Conservation (phyloP, 2,329 filamentous ascomycete species). For the Zarea fungicola region DNA sequence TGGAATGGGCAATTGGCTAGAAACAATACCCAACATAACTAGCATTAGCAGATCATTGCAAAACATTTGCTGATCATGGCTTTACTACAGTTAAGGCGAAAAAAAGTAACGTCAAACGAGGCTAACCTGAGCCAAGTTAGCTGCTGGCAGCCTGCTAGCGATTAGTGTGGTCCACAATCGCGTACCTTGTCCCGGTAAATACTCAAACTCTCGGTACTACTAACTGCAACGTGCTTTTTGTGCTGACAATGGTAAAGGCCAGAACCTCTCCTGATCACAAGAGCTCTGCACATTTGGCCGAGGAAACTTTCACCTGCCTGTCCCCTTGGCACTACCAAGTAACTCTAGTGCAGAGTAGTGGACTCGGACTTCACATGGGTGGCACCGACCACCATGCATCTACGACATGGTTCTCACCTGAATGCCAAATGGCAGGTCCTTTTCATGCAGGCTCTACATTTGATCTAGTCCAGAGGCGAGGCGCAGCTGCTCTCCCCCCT, state of each 20-base stretch:
- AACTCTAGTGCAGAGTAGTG: slow-evolving; percentile 6
- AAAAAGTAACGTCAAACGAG: too few species aligned
- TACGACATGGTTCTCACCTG: slow-evolving; percentile 1
- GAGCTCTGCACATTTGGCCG: neutral
- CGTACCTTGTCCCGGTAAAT: neutral
- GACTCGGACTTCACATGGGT: slow-evolving; percentile 14
- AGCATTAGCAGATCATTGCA: too few species aligned
- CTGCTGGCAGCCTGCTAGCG: too few species aligned
- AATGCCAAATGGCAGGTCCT: neutral
- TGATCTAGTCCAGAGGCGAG: slow-evolving; percentile 1
- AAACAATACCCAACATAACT: too few species aligned
- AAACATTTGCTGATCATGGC: too few species aligned
- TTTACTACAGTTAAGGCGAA: too few species aligned
- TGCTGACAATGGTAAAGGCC: neutral
- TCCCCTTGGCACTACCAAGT: slow-evolving; percentile 10
- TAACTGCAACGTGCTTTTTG: neutral
- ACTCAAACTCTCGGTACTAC: neutral
- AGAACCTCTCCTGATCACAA: neutral
- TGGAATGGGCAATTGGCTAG: too few species aligned
- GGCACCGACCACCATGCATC: slow-evolving; percentile 15
- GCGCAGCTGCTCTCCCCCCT: slow-evolving; percentile 12
- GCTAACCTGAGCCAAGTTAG: too few species aligned
- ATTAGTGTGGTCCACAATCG: neutral
- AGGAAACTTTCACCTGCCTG: slow-evolving; percentile 5
- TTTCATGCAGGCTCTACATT: neutral